Percentiles rank a stretch among this genome's conserved stretches.
Evolutionary conservation across 2,329 filamentous ascomycete genomes (phyloP).

Genomic region (Zymoseptoria tritici): DNA sequence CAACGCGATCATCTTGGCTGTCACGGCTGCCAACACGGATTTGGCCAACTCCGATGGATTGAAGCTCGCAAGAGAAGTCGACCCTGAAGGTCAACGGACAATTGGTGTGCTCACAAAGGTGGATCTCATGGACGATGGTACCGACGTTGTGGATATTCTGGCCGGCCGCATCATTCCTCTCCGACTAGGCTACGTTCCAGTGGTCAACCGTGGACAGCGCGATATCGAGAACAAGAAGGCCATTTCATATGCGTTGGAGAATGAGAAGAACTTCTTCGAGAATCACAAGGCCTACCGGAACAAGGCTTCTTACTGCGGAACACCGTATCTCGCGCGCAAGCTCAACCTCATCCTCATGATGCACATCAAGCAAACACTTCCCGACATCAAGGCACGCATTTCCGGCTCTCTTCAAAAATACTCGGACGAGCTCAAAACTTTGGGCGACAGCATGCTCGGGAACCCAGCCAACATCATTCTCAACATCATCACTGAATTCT

Average conservation of each 20-base stretch:
- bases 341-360: conserved; percentile 99
- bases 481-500: conserved; percentile 98
- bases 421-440: conserved; percentile 65
- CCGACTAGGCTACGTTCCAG: conserved; percentile 88
- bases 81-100: conserved; percentile 92
- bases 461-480: conserved; percentile 95
- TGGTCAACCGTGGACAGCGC: conserved; percentile 94
- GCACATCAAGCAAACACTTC: conserved; percentile 99
- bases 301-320: conserved; percentile 97
- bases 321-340: conserved; percentile 91
- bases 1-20: conserved; percentile 94
- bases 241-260: conserved; percentile 82
- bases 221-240: conserved; percentile 98
- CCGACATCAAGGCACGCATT: conserved; percentile 96
- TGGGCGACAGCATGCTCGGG: conserved; percentile 91
- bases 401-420: conserved; percentile 93
- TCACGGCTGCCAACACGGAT: conserved; percentile 95
- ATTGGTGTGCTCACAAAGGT: conserved; percentile 99
- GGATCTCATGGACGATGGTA: conserved; percentile 97
- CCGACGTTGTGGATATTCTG: conserved; percentile 96
- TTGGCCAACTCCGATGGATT: conserved; percentile 96
- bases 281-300: conserved; percentile 98
- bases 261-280: conserved; percentile 95
- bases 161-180: conserved; percentile 95
- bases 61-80: conserved; percentile 92